Base-by-base conservation (phyloP, 2,329 filamentous ascomycete genomes). In the Tympanopsis confertula region DNA sequence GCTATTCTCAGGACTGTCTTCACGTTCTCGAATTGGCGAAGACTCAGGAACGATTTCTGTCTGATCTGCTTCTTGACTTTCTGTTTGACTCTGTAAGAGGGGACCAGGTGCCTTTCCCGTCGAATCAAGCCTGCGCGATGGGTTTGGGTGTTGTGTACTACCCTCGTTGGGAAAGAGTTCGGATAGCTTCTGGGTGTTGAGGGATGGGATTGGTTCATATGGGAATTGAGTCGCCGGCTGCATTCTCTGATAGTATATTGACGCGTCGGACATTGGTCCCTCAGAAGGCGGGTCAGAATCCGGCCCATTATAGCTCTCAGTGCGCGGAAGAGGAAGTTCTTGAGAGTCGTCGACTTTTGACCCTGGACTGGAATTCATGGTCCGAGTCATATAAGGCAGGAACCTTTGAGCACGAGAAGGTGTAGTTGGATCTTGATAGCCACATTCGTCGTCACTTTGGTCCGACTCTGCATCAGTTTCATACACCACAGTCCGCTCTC, bases 381-480 rank as follows among this genome's bases (percentile, higher is more conserved):
- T 24, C 26, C 7, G 39, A 5, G 5, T 37, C 17, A 19, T 39
- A 26, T 10, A 7, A 26, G 22, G 22, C 22, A 26, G 22, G 22
- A 10, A 7, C 10, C 17, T 15, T 13, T 33, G 30, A 10, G 24
- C 10, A 10, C 24, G 24, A 28, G 24, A 28, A 10, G n/a, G 10
- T 28, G n/a, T 28, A 7, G 30, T 13, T n/a, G n/a, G n/a, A n/a
- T n/a, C n/a, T n/a, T n/a, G n/a, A n/a, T n/a, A n/a, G n/a, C n/a
- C n/a, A n/a, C n/a, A n/a, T 15, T 53, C 44, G 13, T 45, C 39
- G 5, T 57, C 55, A 18, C 47, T 50, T 19, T 51, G 50, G 13
- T 61, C 55, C 12, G 53, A 48, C n/a, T 62, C 59, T 2, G 50
- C 57, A 43, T 62, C 59, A 3, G 59, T 63, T 38, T 61, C 59